Base-by-base conservation (phyloP, 306 rosid genomes). In the Rubus idaeus region DNA sequence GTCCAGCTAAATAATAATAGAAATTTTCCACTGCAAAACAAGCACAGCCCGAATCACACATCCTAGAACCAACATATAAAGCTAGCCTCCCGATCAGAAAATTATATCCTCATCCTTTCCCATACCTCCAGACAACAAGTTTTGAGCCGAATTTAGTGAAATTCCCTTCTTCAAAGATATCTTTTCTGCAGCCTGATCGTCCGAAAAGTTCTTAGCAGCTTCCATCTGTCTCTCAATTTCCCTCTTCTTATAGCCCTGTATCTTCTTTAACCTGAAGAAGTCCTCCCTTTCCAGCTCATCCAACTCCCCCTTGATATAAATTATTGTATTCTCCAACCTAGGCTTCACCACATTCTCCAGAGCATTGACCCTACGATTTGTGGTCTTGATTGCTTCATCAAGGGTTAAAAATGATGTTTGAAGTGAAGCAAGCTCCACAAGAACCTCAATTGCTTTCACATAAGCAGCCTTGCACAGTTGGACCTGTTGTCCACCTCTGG, bases 241-340 rank as follows among this genome's bases (percentile, higher is more conserved):
- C 80, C 96, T 86, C 80, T 77, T 94, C 90, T 91, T 94, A 44
- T 78, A 94, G 3, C 96, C 97, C 80, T 91, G 98, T 51, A 94
- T 89, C 90, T 94, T 95, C 89, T 95, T 95, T 75, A 95, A 78
- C 90, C 97, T 89, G 77, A 94, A 94, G 93, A 95, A 95, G 77
- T 89, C 97, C 81, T 95, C 97, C 67, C 98, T 95, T 71, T 95
- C 98, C 41, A 95, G 89, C 80, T 95, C 98, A 78, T 95, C 98
- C 86, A 95, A 71, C 83, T 95, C 97, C 4, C 82, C 97, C 91
- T 92, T 92, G 50, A 92, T 95, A 77, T 95, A 95, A 73, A 42
- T 89, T 37, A 95, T 92, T 1, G 98, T 92, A 49, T 95, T 92
- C 89, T 92, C 98, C 77, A 94, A 51, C 73, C 91, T 81, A 0